Base-by-base conservation (phyloP, 768 basidiomycete species). In the Tulasnella sp. region DNA sequence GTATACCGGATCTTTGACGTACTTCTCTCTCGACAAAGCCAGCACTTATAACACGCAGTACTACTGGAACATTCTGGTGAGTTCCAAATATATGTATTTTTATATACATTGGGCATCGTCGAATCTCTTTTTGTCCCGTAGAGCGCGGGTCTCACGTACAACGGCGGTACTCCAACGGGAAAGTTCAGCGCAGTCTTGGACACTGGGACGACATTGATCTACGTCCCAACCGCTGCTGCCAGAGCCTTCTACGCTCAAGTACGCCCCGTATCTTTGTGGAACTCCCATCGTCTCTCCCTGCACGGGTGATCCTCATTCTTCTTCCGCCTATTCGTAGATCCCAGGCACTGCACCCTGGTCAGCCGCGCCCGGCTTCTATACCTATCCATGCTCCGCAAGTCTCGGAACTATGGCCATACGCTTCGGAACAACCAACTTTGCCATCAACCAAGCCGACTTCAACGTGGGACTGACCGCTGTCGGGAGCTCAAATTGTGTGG, bases 401-500 rank as follows among this genome's bases (percentile, higher is more conserved):
- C 30, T 48, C 19, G 30, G 19, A 2, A 2, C 49, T 15, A 46
- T 60, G 48, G 27, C 60, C 22, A 27, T 60, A 11, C 17, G 19
- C 19, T 60, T 62, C 38, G 50, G 42, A 2, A 63, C 62, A 9
- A 65, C 64, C 24, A 38, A 59, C 0, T 71, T 66, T 63, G 30
- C 56, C 1, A 64, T 73, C 61, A 53, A 57, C 34, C 24, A 62
- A 0, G 65, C 59, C n/a, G 62, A 31, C 30, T 58, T 63, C 66
- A 73, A 70, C 63, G 62, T 74, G 21, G 73, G 73, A 15, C 45
- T 48, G n/a, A n/a, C n/a, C n/a, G n/a, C n/a, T n/a, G n/a, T n/a
- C 12, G 60, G 52, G 21, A 55, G 52, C 10, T 56, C 11, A 29
- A 11, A 52, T 15, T 63, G 60, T 34, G 41, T 63, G n/a, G 62